Base-by-base conservation (phyloP, 164 flowering plant species). In the Liriodendron chinense region DNA sequence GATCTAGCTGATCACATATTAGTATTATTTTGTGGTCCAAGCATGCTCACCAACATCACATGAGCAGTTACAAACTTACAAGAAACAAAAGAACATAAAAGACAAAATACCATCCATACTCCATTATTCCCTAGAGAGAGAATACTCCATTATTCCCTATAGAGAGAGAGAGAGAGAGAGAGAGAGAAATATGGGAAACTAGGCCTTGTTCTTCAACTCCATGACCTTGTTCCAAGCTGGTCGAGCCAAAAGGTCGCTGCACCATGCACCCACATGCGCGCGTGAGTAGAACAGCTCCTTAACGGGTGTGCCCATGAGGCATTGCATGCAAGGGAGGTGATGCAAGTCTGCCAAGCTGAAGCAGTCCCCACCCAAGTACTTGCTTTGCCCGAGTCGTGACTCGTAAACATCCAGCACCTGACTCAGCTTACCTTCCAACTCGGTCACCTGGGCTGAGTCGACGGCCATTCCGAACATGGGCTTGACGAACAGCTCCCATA, bases 391-490 rank as follows among this genome's bases (percentile, higher is more conserved):
- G 64, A 90, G 87, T 72, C 72, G 78, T 0, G 72, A 80, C 78
- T 90, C 92, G 63, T 91, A 91, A 28, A 91, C 87, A 67, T 90
- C 93, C 23, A 91, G 79, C 62, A 91, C 89, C 64, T 84, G 81
- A 43, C 70, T 83, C 10, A 91, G 87, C 83, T 89, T 86, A 76
- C 76, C 87, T 28, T 75, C 65, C 43, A 71, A 68, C 9, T 73
- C 82, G 1, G 83, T 85, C 14, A 87, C 78, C 47, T 82, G 68
- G 0, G 81, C 63, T 48, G 82, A 74, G 67, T 88, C 91, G 0
- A 87, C 69, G 1, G 82, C 14, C 50, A 91, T 90, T 1, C 72
- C 72, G 65, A 77, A 72, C 0, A 83, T 25, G 0, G 91, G 89
- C 47, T 77, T 76, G 34, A 80, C 80, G 13, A 80, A 21, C 68